Base-by-base conservation (phyloP, 139 green algal genomes). In the Chlorella sp. region DNA sequence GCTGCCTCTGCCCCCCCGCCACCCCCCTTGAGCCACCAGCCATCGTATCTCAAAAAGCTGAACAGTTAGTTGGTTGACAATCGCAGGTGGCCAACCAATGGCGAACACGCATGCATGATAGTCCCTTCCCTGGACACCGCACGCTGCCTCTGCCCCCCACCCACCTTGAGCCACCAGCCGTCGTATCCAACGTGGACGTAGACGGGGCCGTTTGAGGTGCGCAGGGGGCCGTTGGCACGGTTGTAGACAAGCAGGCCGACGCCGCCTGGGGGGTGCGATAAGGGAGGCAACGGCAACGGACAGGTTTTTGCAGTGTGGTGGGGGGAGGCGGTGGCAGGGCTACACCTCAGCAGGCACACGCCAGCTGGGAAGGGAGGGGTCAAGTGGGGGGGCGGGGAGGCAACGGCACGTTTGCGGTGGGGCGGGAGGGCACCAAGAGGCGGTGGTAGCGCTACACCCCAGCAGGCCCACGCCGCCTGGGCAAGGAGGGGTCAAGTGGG, bases 131-230 rank as follows among this genome's bases (percentile, higher is more conserved):
- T 9, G 7, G 48, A 16, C 9, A 5, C 48, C 9, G 48, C 48
- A 57, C 48, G 48, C 48, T 57, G 5, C 48, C 48, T n/a, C n/a
- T n/a, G n/a, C 69, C 3, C 26, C 26, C 26, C 69, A 37, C 85
- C 19, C 77, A 96, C 93, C 88, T 97, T 83, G 81, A 97, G 93
- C 89, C 91, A 96, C 96, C 96, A 98, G 85, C 92, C 93, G 86
- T 98, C 96, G 76, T 95, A 96, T 21, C 96, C 96, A 48, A 98
- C n/a, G 78, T 97, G 94, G 82, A 97, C 32, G 37, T 93, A 64
- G 32, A 97, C 91, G 19, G 68, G 24, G 36, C 28, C 68, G 71
- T 21, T 34, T 28, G 84, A 68, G 39, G 48, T 86, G 73, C 86
- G 86, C n/a, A 95, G 86, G 5, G 77, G 61, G 12, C 91, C 93